Conservation (phyloP, 2,329 filamentous ascomycete genomes). For the Davidsoniella eucalypti region DNA sequence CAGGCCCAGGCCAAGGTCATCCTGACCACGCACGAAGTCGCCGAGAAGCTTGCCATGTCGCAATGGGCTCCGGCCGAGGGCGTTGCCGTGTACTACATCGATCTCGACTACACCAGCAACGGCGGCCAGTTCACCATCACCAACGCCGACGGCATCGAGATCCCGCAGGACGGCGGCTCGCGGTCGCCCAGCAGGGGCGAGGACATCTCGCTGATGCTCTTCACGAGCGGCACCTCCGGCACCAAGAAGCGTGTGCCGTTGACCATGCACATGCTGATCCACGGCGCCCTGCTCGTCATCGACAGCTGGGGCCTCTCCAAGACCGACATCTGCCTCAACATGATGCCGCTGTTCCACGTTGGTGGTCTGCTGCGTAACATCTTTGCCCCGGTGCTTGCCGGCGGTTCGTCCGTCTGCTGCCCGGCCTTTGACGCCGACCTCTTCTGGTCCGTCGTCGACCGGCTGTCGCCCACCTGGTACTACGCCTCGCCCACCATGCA, state of each 20-base stretch:
- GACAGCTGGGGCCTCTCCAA: conserved; percentile 34
- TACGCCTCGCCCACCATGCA: conserved; percentile 43
- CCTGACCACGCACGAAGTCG: conserved; percentile 26
- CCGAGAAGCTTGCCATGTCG: conserved; percentile 23
- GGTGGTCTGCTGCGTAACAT: conserved; percentile 38
- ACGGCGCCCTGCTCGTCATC: conserved; percentile 34
- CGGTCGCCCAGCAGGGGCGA: conserved; percentile 24
- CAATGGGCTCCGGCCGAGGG: conserved; percentile 18
- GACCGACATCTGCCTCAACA: conserved; percentile 36
- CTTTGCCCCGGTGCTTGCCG: conserved; percentile 36
- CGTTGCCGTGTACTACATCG: conserved; percentile 25
- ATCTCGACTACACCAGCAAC: conserved; percentile 22
- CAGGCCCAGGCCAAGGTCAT: conserved; percentile 31
- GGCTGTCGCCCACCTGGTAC: conserved; percentile 35
- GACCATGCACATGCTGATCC: conserved; percentile 31
- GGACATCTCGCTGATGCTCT: conserved; percentile 34
- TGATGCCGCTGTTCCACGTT: conserved; percentile 43
- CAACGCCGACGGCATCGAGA: conserved; percentile 5
- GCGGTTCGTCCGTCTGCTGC: conserved; percentile 37
- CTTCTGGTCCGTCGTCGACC: conserved; percentile 38
- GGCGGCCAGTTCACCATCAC: conserved; percentile 18
- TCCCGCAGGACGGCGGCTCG: conserved; percentile 10
- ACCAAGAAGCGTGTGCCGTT: conserved; percentile 43
- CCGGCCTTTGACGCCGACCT: conserved; percentile 35
- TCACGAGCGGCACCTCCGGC: conserved; percentile 41